These are phyloP conservation scores for Carex arenaria DNA, from an alignment of 202 grass and related monocot genomes.

Conservation along the genomic window DNA sequence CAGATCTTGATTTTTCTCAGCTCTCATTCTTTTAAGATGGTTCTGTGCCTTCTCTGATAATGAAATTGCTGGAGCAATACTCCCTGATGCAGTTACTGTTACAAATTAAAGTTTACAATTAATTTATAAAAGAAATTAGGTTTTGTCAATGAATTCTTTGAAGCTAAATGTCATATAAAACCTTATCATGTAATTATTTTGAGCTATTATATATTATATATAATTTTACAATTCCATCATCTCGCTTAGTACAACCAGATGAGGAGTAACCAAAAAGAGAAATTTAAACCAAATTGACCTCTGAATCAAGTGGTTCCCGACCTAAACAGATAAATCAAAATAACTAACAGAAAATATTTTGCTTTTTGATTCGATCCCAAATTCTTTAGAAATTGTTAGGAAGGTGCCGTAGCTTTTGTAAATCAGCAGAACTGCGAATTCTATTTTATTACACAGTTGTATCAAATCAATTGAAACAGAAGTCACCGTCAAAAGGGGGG, in stretches of 20 bases:
- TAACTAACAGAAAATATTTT: not conserved
- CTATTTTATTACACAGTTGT: not conserved
- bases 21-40: constrained; percentile 83
- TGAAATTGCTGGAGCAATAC: constrained; percentile 73
- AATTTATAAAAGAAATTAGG: not conserved
- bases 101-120: not conserved
- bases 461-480: not conserved
- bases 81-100: constrained; percentile 39
- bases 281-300: not conserved
- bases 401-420: not conserved
- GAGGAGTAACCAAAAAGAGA: not conserved
- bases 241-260: not conserved
- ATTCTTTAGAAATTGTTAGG: not conserved
- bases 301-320: not conserved
- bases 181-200: not conserved
- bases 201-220: not conserved
- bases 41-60: constrained; percentile 75
- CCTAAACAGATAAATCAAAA: not conserved
- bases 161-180: not conserved
- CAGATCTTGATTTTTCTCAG: constrained; percentile 67
- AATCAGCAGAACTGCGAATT: not conserved
- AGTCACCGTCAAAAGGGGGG: not conserved
- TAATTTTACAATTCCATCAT: not conserved
- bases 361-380: not conserved
- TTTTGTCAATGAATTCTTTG: not conserved